Conservation (phyloP, 148 eudicot species). For the Cornus controversa region DNA sequence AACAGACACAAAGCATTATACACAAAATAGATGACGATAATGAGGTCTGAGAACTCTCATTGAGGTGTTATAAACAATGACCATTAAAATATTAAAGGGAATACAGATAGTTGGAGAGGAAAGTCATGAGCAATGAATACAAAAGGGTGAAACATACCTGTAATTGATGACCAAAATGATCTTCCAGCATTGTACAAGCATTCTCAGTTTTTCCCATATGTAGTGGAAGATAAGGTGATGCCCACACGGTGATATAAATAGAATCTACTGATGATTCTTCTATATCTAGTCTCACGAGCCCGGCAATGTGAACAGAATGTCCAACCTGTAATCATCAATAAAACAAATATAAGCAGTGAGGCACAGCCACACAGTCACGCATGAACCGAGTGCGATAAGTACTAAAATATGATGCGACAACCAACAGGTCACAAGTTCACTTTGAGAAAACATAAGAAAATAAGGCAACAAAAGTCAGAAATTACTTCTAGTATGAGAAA, state of each 20-base stretch:
- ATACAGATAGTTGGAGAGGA: background rate
- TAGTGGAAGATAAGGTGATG: slow-evolving; percentile 78
- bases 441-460: background rate
- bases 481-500: background rate
- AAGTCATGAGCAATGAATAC: background rate
- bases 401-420: background rate
- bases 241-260: slow-evolving; percentile 87
- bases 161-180: slow-evolving; percentile 80
- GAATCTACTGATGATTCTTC: slow-evolving; percentile 72
- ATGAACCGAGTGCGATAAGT: background rate
- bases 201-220: slow-evolving; percentile 95
- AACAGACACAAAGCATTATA: background rate
- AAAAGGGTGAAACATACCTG: slow-evolving; percentile 46
- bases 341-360: background rate
- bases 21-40: background rate
- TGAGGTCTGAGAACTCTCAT: background rate
- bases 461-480: background rate
- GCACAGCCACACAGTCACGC: background rate
- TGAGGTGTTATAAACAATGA: background rate
- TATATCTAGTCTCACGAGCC: slow-evolving; percentile 80
- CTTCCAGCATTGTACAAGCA: slow-evolving; percentile 50
- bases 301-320: slow-evolving; percentile 86
- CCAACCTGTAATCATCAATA: slow-evolving; percentile 56
- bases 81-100: background rate
- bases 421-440: background rate